phyloP scores from a whole-genome alignment of 1,284 basidiomycete genomes.

The Sporisorium scitamineum region DNA sequence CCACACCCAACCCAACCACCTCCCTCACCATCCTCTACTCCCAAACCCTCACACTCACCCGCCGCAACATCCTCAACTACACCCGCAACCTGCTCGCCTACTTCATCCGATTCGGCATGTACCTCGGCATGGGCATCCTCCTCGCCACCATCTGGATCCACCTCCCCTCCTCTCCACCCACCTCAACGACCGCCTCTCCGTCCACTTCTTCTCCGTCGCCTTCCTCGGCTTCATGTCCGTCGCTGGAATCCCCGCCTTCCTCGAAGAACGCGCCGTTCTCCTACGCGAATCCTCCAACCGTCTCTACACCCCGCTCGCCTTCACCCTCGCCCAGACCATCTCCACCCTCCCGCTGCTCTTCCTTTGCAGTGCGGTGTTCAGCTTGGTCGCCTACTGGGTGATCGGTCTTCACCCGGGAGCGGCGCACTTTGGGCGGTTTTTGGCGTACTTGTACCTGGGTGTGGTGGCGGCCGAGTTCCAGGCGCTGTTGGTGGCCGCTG shows the following conservation, averaged over 20 bases:
- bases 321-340: constrained; percentile 63
- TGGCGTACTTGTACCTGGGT: constrained; percentile 75
- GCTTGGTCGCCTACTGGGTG: constrained; percentile 68
- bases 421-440: constrained; percentile 74
- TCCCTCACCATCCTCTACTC: neutral
- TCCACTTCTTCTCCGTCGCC: constrained; percentile 71
- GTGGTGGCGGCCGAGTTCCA: constrained; percentile 76
- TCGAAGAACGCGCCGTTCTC: constrained; percentile 71
- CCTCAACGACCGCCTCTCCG: constrained; percentile 69
- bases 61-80: constrained; percentile 56
- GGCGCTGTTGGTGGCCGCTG: constrained; percentile 73
- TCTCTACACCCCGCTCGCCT: constrained; percentile 65
- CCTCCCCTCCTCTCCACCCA: constrained; percentile 70
- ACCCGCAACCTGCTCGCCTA: constrained; percentile 75
- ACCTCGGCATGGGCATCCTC: constrained; percentile 68
- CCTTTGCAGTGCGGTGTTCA: constrained; percentile 62
- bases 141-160: constrained; percentile 76
- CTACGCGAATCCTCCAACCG: constrained; percentile 69
- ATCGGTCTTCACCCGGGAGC: constrained; percentile 73
- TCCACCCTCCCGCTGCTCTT: constrained; percentile 70
- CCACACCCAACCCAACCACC: neutral
- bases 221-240: constrained; percentile 75
- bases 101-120: constrained; percentile 76
- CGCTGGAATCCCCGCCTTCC: constrained; percentile 69
- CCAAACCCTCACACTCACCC: constrained; percentile 24